Evolutionary conservation across 2,329 filamentous ascomycete genomes (phyloP).

Genomic region (Colletotrichum tofieldiae): DNA sequence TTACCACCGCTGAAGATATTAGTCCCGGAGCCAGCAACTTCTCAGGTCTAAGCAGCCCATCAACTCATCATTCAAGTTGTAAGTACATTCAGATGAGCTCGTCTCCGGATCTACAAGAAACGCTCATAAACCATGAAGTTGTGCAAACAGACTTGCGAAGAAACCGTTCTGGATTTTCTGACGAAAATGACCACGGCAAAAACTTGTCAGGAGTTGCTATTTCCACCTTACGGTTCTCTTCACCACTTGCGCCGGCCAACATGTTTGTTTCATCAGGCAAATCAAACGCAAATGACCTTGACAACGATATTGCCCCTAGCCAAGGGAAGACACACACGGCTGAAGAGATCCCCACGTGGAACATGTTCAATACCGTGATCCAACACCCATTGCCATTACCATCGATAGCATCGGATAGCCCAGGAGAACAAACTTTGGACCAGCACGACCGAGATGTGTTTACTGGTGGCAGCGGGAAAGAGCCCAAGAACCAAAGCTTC

Average conservation of each 20-base stretch:
- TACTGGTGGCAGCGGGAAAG: no score
- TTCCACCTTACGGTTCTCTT: neutral
- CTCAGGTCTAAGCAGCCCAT: neutral
- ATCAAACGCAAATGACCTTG: neutral
- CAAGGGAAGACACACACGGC: neutral
- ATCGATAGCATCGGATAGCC: neutral
- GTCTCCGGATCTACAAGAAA: neutral
- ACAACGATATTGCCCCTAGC: neutral
- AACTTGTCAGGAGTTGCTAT: neutral
- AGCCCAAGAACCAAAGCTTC: neutral
- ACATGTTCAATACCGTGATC: neutral
- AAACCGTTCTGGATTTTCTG: neutral
- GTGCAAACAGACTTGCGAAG: no score
- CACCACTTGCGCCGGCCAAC: neutral
- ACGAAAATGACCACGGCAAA: neutral
- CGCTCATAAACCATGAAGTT: neutral
- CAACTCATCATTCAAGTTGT: constrained; percentile 1
- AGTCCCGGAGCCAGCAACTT: constrained; percentile 28
- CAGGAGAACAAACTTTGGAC: neutral
- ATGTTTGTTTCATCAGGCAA: neutral
- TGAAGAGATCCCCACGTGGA: neutral
- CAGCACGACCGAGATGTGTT: neutral
- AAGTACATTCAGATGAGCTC: constrained; percentile 7
- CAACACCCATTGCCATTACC: neutral
- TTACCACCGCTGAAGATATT: neutral